phyloP scores from a whole-genome alignment of 306 rosid species.

The Oxytropis ochrocephala region DNA sequence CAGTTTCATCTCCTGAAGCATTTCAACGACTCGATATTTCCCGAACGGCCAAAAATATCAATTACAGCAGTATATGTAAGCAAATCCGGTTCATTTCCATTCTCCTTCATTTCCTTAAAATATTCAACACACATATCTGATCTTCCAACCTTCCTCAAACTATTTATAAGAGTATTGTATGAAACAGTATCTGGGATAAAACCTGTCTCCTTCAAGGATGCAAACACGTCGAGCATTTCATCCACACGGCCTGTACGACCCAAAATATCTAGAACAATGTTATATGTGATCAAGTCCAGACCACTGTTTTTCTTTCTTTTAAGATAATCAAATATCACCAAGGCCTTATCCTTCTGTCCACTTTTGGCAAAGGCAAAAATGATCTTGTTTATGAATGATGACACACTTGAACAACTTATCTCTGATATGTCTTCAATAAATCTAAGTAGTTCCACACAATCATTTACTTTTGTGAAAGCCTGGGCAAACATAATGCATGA shows the following conservation, averaged over 20 bases:
- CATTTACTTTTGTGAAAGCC: conserved; percentile 47
- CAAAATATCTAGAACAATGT: conserved; percentile 62
- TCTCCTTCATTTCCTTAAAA: conserved; percentile 64
- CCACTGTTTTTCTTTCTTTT: conserved; percentile 23
- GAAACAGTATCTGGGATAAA: conserved; percentile 57
- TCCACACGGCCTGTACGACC: conserved; percentile 49
- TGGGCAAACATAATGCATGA: conserved; percentile 48
- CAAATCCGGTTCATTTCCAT: conserved; percentile 55
- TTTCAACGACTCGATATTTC: conserved; percentile 58
- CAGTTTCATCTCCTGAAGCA: conserved; percentile 62
- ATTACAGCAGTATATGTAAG: conserved; percentile 69
- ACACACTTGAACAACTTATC: conserved; percentile 34
- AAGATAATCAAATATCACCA: conserved; percentile 49
- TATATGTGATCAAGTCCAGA: conserved; percentile 61
- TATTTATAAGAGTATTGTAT: conserved; percentile 64
- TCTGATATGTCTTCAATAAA: conserved; percentile 39
- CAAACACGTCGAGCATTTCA: conserved; percentile 51
- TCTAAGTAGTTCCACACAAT: conserved; percentile 33
- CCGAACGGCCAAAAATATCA: conserved; percentile 58
- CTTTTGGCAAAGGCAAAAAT: conserved; percentile 58
- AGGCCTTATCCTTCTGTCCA: conserved; percentile 63
- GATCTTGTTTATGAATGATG: conserved; percentile 48
- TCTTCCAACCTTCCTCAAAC: conserved; percentile 68
- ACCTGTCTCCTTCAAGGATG: conserved; percentile 48
- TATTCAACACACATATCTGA: conserved; percentile 42